These are phyloP conservation scores for Crassisporium funariophilum DNA, from an alignment of 768 basidiomycete genomes.

Conservation along the genomic window DNA sequence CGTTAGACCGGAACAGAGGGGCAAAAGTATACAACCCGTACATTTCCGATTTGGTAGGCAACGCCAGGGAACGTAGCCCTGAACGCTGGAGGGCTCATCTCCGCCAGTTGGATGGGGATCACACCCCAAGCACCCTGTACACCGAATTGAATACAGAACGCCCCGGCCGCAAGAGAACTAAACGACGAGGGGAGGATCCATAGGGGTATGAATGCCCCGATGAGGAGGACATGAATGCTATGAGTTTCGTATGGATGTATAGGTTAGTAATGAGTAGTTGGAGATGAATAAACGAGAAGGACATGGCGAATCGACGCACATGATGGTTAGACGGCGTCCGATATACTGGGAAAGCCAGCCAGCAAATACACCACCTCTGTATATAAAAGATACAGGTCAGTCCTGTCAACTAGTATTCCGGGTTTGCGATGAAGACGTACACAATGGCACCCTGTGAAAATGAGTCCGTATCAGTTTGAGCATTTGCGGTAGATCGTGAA, in stretches of 20 bases:
- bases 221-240: constrained; percentile 56
- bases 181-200: constrained; percentile 84
- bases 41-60: constrained; percentile 82
- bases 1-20: neutral
- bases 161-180: constrained; percentile 72
- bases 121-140: constrained; percentile 93
- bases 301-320: constrained; percentile 39
- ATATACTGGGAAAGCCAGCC: constrained; percentile 75
- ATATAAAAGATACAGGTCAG: neutral
- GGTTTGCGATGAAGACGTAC: too few species aligned
- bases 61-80: constrained; percentile 87
- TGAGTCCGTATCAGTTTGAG: constrained; percentile 1
- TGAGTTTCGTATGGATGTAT: too few species aligned
- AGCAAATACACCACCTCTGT: constrained; percentile 71
- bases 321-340: constrained; percentile 82
- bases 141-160: constrained; percentile 85
- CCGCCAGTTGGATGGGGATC: constrained; percentile 78
- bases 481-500: neutral
- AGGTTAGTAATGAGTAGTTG: neutral
- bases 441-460: constrained; percentile 38
- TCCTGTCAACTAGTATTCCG: neutral
- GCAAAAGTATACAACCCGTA: constrained; percentile 28
- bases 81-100: constrained; percentile 88
- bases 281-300: neutral
- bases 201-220: constrained; percentile 69